Evolutionary conservation across 768 basidiomycete genomes (phyloP).

Genomic region (Rhodotorula toruloides): DNA sequence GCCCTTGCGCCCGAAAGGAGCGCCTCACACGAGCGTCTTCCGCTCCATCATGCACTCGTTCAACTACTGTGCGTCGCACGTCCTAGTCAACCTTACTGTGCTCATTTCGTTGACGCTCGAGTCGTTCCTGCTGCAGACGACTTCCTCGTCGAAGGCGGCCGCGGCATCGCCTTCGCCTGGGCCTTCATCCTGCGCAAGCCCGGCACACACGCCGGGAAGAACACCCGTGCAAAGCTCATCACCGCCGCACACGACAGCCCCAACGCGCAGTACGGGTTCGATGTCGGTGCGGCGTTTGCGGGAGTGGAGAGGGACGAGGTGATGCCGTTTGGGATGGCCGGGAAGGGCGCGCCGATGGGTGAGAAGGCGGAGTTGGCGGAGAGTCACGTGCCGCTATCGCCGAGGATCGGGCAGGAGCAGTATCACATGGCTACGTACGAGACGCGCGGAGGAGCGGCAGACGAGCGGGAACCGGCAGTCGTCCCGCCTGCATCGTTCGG

Average conservation of each 20-base stretch:
- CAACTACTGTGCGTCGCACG: conserved; percentile 43
- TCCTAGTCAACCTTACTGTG: not conserved
- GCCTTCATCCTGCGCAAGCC: conserved; percentile 49
- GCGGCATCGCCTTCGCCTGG: conserved; percentile 62
- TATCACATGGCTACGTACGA: too few species aligned
- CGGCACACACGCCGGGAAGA: conserved; percentile 31
- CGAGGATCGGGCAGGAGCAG: too few species aligned
- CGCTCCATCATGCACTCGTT: conserved; percentile 63
- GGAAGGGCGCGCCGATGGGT: too few species aligned
- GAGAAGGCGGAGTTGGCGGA: not conserved
- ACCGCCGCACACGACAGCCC: not conserved
- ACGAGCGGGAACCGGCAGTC: too few species aligned
- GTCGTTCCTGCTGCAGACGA: conserved; percentile 53
- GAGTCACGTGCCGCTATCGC: not conserved
- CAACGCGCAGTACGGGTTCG: conserved; percentile 13
- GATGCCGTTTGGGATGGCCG: too few species aligned
- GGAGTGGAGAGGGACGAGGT: not conserved
- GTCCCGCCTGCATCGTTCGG: too few species aligned
- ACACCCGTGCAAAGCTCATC: not conserved
- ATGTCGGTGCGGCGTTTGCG: conserved; percentile 28
- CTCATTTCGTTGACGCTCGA: not conserved
- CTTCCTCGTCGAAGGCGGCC: conserved; percentile 61
- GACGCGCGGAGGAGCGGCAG: too few species aligned
- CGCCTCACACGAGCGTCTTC: conserved; percentile 54
- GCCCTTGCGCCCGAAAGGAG: conserved; percentile 43